These are phyloP conservation scores for Chaetomium globosum DNA, from an alignment of 2,329 filamentous ascomycete species.

Conservation along the genomic window DNA sequence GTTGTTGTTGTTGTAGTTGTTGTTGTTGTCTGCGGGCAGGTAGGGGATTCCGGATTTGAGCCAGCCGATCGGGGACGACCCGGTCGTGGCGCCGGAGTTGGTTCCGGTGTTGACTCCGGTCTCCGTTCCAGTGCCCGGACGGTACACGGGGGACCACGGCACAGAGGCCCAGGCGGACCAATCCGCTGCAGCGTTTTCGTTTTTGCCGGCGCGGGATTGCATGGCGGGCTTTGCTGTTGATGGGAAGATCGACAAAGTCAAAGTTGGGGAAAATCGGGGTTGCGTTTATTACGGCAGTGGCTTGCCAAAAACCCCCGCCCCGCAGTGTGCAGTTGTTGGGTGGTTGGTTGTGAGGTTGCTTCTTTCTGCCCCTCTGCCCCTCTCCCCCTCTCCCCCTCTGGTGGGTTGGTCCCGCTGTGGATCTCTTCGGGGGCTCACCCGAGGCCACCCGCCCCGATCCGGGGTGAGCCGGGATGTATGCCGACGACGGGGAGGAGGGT, in stretches of 20 bases:
- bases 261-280: not conserved
- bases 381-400: too few relatives aligned
- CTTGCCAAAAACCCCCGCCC: not conserved
- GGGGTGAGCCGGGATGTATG: not conserved
- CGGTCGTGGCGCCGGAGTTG: not conserved
- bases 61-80: conserved; percentile 26
- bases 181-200: conserved; percentile 5
- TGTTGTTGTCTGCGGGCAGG: not conserved
- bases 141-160: conserved; percentile 26
- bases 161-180: conserved; percentile 26
- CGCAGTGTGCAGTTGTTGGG: not conserved
- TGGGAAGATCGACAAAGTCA: not conserved
- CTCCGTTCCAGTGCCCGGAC: not conserved
- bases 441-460: conserved; percentile 10
- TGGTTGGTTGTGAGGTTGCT: too few relatives aligned
- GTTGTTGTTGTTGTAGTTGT: too few relatives aligned
- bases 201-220: not conserved
- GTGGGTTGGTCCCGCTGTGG: not conserved
- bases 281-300: conserved; percentile 9
- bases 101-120: not conserved
- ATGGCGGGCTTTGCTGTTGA: not conserved
- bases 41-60: conserved; percentile 32
- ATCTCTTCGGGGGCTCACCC: not conserved
- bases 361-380: too few relatives aligned
- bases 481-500: not conserved